phyloP scores from a whole-genome alignment of 2,329 filamentous ascomycete species.

The Aspergillus sp. region DNA sequence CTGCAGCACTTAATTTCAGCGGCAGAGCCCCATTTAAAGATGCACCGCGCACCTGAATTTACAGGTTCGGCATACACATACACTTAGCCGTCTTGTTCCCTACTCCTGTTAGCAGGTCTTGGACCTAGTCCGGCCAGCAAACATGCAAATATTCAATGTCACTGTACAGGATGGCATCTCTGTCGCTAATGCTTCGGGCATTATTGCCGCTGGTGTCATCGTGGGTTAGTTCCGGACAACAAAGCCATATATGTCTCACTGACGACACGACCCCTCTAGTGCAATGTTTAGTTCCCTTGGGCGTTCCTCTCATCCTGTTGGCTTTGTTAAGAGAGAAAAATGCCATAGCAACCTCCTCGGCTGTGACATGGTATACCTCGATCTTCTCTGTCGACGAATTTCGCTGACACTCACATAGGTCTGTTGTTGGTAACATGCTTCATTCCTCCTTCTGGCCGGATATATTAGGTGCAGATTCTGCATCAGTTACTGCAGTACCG shows the following conservation, averaged over 20 bases:
- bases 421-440: conserved; percentile 27
- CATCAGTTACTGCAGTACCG: conserved; percentile 22
- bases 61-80: too few relatives aligned
- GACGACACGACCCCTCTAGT: conserved; percentile 14
- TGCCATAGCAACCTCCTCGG: conserved; percentile 30
- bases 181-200: conserved; percentile 32
- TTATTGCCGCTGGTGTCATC: conserved; percentile 31
- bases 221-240: conserved; percentile 14
- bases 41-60: too few relatives aligned
- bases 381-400: neutral
- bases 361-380: conserved; percentile 11
- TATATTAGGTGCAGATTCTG: conserved; percentile 32
- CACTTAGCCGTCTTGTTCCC: too few relatives aligned
- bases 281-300: conserved; percentile 29
- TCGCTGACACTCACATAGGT: conserved; percentile 13
- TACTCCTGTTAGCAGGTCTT: too few relatives aligned
- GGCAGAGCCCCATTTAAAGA: too few relatives aligned
- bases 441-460: conserved; percentile 37
- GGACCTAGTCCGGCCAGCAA: too few relatives aligned
- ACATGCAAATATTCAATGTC: too few relatives aligned
- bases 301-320: conserved; percentile 28
- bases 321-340: conserved; percentile 29
- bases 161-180: conserved; percentile 12
- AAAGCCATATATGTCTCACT: neutral
- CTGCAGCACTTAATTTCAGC: too few relatives aligned